Conservation (phyloP, 2,329 filamentous ascomycete genomes). For the Neophaeococcomyces mojaviensis region DNA sequence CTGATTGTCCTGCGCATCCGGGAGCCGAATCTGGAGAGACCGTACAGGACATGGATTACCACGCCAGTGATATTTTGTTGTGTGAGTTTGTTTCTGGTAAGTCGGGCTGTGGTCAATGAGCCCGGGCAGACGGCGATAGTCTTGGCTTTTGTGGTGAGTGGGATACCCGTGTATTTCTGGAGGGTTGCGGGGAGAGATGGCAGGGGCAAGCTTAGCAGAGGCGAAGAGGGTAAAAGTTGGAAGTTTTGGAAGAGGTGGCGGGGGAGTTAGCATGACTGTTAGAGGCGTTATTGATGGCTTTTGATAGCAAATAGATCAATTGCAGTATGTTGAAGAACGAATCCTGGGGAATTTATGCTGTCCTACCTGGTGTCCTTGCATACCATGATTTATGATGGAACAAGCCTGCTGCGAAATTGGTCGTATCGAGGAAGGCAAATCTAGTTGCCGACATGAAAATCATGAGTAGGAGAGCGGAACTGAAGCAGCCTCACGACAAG, state of each 20-base stretch:
- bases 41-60: conserved; percentile 92
- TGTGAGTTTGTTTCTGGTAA: conserved; percentile 86
- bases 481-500: no score
- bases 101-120: conserved; percentile 80
- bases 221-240: conserved; percentile 25
- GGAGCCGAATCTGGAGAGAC: conserved; percentile 79
- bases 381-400: no score
- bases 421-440: no score
- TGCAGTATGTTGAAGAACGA: no score
- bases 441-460: no score
- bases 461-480: no score
- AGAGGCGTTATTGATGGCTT: conserved; percentile 12
- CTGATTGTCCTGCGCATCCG: conserved; percentile 81
- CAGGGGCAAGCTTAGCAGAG: conserved; percentile 23
- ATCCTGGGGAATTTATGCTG: no score
- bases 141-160: conserved; percentile 72
- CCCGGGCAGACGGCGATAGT: conserved; percentile 86
- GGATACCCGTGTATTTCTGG: conserved; percentile 84
- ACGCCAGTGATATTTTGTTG: conserved; percentile 98
- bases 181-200: conserved; percentile 58
- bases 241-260: conserved; percentile 38
- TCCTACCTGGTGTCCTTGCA: no score
- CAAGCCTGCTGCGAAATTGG: no score
- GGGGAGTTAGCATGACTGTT: neutral
- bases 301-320: neutral